Percentiles rank a stretch among this genome's conserved stretches.
phyloP scores from a whole-genome alignment of 306 rosid genomes.

The Corylus avellana region DNA sequence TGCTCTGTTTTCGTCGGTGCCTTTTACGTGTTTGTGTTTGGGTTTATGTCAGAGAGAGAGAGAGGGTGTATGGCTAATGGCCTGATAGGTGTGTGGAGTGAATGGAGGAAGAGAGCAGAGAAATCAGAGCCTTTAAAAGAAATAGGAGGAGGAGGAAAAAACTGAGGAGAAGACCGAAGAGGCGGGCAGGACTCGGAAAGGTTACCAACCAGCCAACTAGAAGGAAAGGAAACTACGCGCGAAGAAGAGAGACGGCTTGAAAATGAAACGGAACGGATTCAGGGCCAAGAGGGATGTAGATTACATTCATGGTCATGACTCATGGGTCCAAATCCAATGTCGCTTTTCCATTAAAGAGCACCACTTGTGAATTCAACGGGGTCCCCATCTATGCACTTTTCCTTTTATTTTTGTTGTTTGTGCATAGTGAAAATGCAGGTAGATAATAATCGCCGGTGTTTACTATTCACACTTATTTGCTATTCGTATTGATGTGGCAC shows the following conservation, averaged over 20 bases:
- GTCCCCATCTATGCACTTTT: too few relatives aligned
- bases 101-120: constrained; percentile 14
- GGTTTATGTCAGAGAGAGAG: not conserved
- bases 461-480: fast-evolving
- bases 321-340: too few relatives aligned
- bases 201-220: not conserved
- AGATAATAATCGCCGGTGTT: too few relatives aligned
- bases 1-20: not conserved
- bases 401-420: too few relatives aligned
- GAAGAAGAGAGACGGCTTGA: not conserved
- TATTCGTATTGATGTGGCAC: too few relatives aligned
- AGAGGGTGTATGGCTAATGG: not conserved
- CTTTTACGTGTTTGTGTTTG: not conserved
- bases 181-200: not conserved
- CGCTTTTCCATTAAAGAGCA: too few relatives aligned
- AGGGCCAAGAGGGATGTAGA: too few relatives aligned
- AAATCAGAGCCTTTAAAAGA: constrained; percentile 13
- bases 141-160: not conserved
- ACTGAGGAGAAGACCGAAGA: not conserved
- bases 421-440: too few relatives aligned
- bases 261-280: too few relatives aligned
- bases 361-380: too few relatives aligned
- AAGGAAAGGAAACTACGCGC: not conserved
- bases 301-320: too few relatives aligned
- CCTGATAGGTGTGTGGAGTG: not conserved